Base-by-base conservation (phyloP, 345 rosid species). In the Erodium maritimum region DNA sequence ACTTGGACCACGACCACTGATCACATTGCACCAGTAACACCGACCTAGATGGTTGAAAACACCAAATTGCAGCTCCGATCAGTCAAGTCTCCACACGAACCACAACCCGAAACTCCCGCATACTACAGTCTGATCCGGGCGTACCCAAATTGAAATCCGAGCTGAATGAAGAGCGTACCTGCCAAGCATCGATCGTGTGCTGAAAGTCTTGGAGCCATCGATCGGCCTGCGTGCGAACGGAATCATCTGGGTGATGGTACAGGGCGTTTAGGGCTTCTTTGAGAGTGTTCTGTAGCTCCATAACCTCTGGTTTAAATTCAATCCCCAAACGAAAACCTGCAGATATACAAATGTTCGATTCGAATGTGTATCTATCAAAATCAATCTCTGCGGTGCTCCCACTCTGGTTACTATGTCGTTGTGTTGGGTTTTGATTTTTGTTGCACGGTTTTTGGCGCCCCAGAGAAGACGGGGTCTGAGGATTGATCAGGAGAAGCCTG, bases 181-280 rank as follows among this genome's bases (percentile, higher is more conserved):
- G 96, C 99, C 99, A 94, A 59, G 99, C 97, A 71, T 94, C 97
- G 75, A 94, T 68, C 21, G 97, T 90, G 74, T 82, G 93, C 64
- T 94, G 97, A 71, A 94, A 90, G 54, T 73, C 80, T 67, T 90
- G 99, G 25, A 93, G 79, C 94, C 91, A 93, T 5, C 79, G 87
- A 87, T 93, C 99, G 60, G 99, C 99, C 67, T 85, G 78, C 67
- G 73, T 75, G 54, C 96, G 97, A 25, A 84, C 81, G 58, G 73
- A 68, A 68, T 87, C 99, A 62, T 94, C 97, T 20, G 97, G 97
- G 66, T 85, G 95, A 84, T 88, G 96, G 68, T 93, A 93, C 73
- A 93, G 88, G 57, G 95, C 90, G 73, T 81, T 87, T 77, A 90
- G 95, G 81, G 99, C 99, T 68, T 87, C 90, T 74, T 87, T 90